Percentiles rank a stretch among this genome's conserved stretches.
These are phyloP conservation scores for Leptodontidium sp. DNA, from an alignment of 2,329 filamentous ascomycete genomes.

Conservation along the genomic window DNA sequence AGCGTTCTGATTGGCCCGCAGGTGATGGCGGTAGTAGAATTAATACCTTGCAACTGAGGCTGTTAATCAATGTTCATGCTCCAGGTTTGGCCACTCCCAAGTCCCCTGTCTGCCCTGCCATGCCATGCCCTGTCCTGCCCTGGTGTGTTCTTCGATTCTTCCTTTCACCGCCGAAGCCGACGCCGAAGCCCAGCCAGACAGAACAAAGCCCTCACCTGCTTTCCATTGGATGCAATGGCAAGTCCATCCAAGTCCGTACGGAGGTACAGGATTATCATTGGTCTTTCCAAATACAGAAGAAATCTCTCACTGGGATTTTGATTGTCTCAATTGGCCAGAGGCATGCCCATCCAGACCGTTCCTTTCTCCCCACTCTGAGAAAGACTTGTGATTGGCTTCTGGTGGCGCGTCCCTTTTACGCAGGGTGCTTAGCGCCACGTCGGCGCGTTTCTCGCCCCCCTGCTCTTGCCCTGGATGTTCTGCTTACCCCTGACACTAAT, in stretches of 20 bases:
- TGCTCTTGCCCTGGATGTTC: neutral
- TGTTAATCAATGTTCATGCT: no score
- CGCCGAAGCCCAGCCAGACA: neutral
- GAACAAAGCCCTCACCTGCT: neutral
- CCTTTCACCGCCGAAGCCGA: neutral
- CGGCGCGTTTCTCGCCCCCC: neutral
- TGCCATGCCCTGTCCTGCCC: no score
- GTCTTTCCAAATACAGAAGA: neutral
- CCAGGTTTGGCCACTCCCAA: no score
- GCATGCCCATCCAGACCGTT: neutral
- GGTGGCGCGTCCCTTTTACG: neutral
- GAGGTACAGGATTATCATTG: conserved; percentile 7
- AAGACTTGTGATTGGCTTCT: neutral
- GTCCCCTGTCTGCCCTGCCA: no score
- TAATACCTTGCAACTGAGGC: no score
- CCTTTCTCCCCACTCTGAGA: neutral
- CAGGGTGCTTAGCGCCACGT: neutral
- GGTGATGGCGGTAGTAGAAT: neutral
- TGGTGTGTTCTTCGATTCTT: neutral
- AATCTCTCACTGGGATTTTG: neutral
- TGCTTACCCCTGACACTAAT: conserved; percentile 15
- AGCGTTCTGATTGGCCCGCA: neutral
- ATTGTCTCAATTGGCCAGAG: neutral
- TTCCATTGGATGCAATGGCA: neutral
- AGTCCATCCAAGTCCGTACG: no score